phyloP scores from a whole-genome alignment of 2,329 filamentous ascomycete genomes.

The Talaromyces sp. region DNA sequence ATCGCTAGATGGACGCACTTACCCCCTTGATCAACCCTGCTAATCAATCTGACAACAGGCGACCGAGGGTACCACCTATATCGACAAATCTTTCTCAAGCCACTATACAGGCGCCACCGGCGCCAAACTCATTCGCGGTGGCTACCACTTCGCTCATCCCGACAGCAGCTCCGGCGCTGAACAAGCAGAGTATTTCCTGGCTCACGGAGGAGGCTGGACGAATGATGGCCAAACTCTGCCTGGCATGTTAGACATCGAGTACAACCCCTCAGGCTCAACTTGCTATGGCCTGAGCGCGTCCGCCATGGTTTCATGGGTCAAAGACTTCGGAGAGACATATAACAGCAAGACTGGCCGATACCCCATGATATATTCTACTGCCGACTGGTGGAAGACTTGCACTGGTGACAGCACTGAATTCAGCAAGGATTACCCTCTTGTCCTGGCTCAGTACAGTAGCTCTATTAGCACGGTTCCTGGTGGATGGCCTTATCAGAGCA shows the following conservation, averaged over 20 bases:
- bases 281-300: slow-evolving; percentile 53
- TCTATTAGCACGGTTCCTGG: slow-evolving; percentile 51
- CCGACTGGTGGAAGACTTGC: slow-evolving; percentile 58
- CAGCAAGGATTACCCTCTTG: slow-evolving; percentile 49
- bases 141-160: slow-evolving; percentile 60
- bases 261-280: slow-evolving; percentile 39
- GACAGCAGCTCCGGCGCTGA: slow-evolving; percentile 46
- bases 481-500: slow-evolving; percentile 56
- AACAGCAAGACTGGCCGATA: slow-evolving; percentile 50
- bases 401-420: slow-evolving; percentile 56
- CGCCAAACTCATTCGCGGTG: slow-evolving; percentile 58
- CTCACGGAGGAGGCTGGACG: slow-evolving; percentile 59
- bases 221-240: slow-evolving; percentile 58
- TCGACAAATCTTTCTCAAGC: slow-evolving; percentile 49
- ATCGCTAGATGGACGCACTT: background rate
- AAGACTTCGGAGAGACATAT: slow-evolving; percentile 57
- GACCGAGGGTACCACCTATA: slow-evolving; percentile 56
- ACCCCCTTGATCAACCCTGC: background rate
- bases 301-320: slow-evolving; percentile 58
- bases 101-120: slow-evolving; percentile 56
- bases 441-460: slow-evolving; percentile 51
- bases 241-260: slow-evolving; percentile 61
- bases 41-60: slow-evolving; percentile 39
- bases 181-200: slow-evolving; percentile 57
- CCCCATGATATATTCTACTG: slow-evolving; percentile 58